A percentile compares a stretch with the other conserved stretches of the same genome.
Evolutionary conservation across 148 eudicot species (phyloP).

Genomic region (Rhododendron simsii): DNA sequence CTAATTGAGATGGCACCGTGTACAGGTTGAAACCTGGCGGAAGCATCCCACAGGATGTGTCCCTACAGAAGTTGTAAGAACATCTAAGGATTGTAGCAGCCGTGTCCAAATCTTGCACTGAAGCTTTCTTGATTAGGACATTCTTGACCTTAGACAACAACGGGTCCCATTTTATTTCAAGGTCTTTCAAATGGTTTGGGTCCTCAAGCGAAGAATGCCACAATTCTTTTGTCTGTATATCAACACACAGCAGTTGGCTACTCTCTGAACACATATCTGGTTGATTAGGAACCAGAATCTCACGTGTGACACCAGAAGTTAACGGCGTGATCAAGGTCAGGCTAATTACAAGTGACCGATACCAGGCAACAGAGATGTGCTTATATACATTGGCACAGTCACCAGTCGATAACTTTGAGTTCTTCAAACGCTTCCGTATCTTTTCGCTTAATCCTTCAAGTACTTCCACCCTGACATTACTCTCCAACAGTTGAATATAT

Average conservation of each 20-base stretch:
- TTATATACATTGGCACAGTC: conserved; percentile 64
- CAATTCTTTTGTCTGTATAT: conserved; percentile 63
- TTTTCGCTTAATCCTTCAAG: conserved; percentile 95
- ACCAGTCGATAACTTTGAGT: conserved; percentile 83
- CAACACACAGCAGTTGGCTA: conserved; percentile 70
- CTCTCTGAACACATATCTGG: conserved; percentile 37
- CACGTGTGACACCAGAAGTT: conserved; percentile 28
- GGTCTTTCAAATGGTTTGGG: conserved; percentile 41
- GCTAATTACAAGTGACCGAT: conserved; percentile 73
- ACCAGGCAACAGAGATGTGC: conserved; percentile 89
- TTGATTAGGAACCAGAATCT: conserved; percentile 28
- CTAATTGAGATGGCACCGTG: conserved; percentile 62
- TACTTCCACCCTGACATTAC: conserved; percentile 55
- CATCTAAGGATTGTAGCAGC: conserved; percentile 74
- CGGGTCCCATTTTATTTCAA: conserved; percentile 76
- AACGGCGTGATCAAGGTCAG: conserved; percentile 69
- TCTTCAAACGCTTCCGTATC: conserved; percentile 81
- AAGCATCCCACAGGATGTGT: conserved; percentile 67
- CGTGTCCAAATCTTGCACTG: conserved; percentile 71
- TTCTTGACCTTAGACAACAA: conserved; percentile 59
- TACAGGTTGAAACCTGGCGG: conserved; percentile 67
- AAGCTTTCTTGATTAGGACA: conserved; percentile 63
- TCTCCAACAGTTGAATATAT: conserved; percentile 80
- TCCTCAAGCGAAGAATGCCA: conserved; percentile 77
- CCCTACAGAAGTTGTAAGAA: conserved; percentile 78